Evolutionary conservation across 2,329 filamentous ascomycete genomes (phyloP), one percentile per base, ranked within the genome.

Genomic region (Aspergillus udagawae): DNA sequence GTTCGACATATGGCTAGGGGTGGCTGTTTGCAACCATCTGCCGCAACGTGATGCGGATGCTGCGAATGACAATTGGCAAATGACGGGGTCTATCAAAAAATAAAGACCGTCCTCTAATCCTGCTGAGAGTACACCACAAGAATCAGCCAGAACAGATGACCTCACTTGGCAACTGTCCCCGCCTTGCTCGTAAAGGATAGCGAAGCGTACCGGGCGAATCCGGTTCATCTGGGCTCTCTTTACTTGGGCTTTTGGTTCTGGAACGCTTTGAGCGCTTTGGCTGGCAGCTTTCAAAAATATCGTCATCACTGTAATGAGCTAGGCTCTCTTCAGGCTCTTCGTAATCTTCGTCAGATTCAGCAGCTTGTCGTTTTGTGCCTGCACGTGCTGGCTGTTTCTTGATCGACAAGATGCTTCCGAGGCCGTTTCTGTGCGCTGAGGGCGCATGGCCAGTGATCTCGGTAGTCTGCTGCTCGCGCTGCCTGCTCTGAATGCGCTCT

Each of bases 401-500:
- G 10, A 73, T 56, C 9, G 70, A 72, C 8, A 73, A 64, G 59
- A 74, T 71, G 57, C 69, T 73, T 32, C 70, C 70, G 27, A 68
- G 55, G 32, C 58, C 67, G 2, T 60, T 60, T 50, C 67, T 69
- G 17, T 61, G 53, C 10, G 65, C 60, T 3, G 62, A 57, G 10
- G 66, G 61, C 3, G 59, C 60, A 14, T 60, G 52, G 42, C 48
- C 59, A 8, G 61, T 57, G 6, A 60, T 49, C 20, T 59, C 65
- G 32, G 54, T 60, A 20, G 53, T 49, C 27, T 61, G 57, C 44
- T 60, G 58, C 41, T 62, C 52, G 53, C 56, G 61, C 17, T 67
- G 29, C 52, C 67, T 67, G 17, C 61, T 60, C 7, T 67, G 73
- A 44, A 85, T 73, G 38, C 79, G 80, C 44, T 83, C 79, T 64